These are phyloP conservation scores for Luffa aegyptiaca DNA, from an alignment of 306 rosid genomes.

Conservation along the genomic window DNA sequence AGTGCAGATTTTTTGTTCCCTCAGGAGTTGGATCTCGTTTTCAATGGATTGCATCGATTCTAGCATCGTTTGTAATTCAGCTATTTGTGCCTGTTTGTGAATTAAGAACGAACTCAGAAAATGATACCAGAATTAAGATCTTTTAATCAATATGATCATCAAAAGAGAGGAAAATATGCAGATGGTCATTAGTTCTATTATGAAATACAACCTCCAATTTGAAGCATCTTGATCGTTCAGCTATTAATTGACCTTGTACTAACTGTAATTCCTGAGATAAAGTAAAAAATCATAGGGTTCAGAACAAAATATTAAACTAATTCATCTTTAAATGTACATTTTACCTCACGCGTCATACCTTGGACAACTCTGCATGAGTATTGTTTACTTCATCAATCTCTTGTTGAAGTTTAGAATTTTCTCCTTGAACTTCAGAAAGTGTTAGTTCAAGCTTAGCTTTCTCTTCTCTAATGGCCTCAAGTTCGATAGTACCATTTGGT, in stretches of 20 bases:
- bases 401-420: slow-evolving; percentile 5
- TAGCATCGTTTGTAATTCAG: slow-evolving; percentile 61
- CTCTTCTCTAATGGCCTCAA: slow-evolving; percentile 51
- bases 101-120: neutral
- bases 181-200: neutral
- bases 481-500: slow-evolving; percentile 22
- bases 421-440: slow-evolving; percentile 48
- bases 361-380: slow-evolving; percentile 75
- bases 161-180: neutral
- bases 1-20: slow-evolving; percentile 65
- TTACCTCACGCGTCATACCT: slow-evolving; percentile 35
- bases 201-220: slow-evolving; percentile 60
- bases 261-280: no score
- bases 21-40: slow-evolving; percentile 67
- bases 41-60: slow-evolving; percentile 74
- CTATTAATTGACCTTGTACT: slow-evolving; percentile 1
- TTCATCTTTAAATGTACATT: neutral
- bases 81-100: slow-evolving; percentile 71
- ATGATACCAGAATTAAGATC: neutral
- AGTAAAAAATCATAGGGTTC: no score
- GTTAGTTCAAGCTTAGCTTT: slow-evolving; percentile 44
- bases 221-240: slow-evolving; percentile 96
- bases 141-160: neutral
- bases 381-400: slow-evolving; percentile 54
- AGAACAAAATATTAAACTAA: no score